Base-by-base conservation (phyloP, 257 asterid genomes). In the Striga asiatica region DNA sequence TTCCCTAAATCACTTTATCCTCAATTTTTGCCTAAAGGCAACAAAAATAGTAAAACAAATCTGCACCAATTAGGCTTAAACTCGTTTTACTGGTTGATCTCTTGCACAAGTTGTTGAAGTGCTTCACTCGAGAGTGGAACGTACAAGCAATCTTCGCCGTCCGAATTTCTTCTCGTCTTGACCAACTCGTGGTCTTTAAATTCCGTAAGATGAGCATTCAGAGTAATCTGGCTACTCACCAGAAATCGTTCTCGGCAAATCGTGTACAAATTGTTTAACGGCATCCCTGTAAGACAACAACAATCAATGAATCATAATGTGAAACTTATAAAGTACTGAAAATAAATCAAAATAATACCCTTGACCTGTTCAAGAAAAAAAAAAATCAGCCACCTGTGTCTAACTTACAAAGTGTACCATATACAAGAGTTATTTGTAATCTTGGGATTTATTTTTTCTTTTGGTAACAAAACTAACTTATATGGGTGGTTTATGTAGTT, bases 131-230 rank as follows among this genome's bases (percentile, higher is more conserved):
- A 27, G 32, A 88, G 87, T 67, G 95, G 97, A 73, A 88, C 66
- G 66, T 69, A 72, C 67, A 92, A 61, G 69, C 95, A 88, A 61
- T 92, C 97, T 67, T 84, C 94, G 11, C 93, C 93, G 25, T 88
- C 98, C 10, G 83, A 65, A 52, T 77, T 78, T 73, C 87, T 78
- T 74, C 67, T 78, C 8, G 83, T 80, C 83, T 92, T 92, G 42
- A 84, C 85, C 76, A 92, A 65, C 61, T 92, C 98, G 34, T 88
- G 97, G 74, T 92, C 98, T 48, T 92, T 92, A 48, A 88, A 92
- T 66, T 92, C 98, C 49, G 94, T 88, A 64, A 84, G 59, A 73
- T 92, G 98, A 47, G 98, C 81, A 72, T 84, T 92, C 60, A 88
- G 75, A 41, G 95, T 88, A 47, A 84, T 70, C 68, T 84, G 97